Conservation (phyloP, 768 basidiomycete species). For the Mycena alexandri region DNA sequence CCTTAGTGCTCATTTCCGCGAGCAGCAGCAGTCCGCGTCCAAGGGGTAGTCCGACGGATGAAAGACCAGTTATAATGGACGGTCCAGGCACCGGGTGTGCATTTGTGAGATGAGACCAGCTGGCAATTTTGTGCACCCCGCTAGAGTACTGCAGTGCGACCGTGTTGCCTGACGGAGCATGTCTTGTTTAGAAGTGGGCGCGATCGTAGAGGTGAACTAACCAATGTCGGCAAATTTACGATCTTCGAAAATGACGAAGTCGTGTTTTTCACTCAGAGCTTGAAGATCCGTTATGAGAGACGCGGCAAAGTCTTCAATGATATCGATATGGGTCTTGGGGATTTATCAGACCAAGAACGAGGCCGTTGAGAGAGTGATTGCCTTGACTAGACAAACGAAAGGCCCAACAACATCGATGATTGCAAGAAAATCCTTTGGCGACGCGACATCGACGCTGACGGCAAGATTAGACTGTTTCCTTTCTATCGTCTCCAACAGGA, state of each 20-base stretch:
- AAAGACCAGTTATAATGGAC: constrained; percentile 90
- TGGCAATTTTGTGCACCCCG: constrained; percentile 93
- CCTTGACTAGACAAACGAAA: constrained; percentile 95
- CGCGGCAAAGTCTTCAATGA: constrained; percentile 90
- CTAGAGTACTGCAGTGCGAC: constrained; percentile 94
- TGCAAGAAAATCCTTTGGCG: constrained; percentile 78
- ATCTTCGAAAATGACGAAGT: constrained; percentile 98
- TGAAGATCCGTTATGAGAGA: constrained; percentile 77
- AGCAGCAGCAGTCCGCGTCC: constrained; percentile 90
- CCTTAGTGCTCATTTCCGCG: constrained; percentile 96
- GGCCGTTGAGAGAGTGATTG: constrained; percentile 47
- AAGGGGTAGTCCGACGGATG: constrained; percentile 86
- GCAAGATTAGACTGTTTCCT: constrained; percentile 93
- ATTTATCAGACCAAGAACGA: constrained; percentile 43
- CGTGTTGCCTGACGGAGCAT: constrained; percentile 83
- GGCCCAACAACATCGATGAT: constrained; percentile 93
- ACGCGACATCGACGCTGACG: constrained; percentile 95
- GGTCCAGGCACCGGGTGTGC: constrained; percentile 98
- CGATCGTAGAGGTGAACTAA: constrained; percentile 49
- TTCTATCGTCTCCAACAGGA: constrained; percentile 85
- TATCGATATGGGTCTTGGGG: constrained; percentile 93
- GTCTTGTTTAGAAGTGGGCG: constrained; percentile 19
- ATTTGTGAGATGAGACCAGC: constrained; percentile 97
- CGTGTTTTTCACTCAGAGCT: constrained; percentile 80
- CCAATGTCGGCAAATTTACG: constrained; percentile 99